Conservation (phyloP, 441 rosid species). For the Lepidium campestre region DNA sequence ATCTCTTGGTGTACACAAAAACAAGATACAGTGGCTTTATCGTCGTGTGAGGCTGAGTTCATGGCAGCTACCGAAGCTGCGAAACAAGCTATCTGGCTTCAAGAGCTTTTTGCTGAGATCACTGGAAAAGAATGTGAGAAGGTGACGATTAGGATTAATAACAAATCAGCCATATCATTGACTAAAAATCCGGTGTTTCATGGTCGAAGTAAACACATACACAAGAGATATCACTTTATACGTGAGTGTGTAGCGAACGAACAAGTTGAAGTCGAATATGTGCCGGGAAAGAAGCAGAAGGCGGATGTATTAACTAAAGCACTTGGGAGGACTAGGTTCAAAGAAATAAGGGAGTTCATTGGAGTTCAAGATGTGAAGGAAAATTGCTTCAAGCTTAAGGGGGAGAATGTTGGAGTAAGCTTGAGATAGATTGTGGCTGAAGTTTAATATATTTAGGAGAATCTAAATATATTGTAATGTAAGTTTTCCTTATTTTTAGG, state of each 20-base stretch:
- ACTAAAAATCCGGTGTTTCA: not conserved
- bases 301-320: not conserved
- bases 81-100: not conserved
- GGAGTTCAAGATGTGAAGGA: not conserved
- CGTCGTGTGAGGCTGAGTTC: not conserved
- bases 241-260: not conserved
- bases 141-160: not conserved
- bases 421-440: not conserved
- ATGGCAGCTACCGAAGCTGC: not conserved
- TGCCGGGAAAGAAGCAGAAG: not conserved
- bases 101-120: not conserved
- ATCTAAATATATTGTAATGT: too few relatives aligned
- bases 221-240: too few relatives aligned
- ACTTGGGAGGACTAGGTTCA: not conserved
- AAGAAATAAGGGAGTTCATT: not conserved
- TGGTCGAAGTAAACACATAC: not conserved
- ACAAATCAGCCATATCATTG: not conserved
- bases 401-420: not conserved
- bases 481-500: too few relatives aligned
- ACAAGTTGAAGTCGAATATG: not conserved
- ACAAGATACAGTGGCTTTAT: not conserved
- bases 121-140: not conserved
- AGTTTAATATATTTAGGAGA: too few relatives aligned
- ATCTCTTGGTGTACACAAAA: not conserved
- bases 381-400: not conserved